A percentile compares a stretch with the other conserved stretches of the same genome.
Evolutionary conservation across 169 alveolate genomes (phyloP).

Genomic region (Eimeria necatrix): DNA sequence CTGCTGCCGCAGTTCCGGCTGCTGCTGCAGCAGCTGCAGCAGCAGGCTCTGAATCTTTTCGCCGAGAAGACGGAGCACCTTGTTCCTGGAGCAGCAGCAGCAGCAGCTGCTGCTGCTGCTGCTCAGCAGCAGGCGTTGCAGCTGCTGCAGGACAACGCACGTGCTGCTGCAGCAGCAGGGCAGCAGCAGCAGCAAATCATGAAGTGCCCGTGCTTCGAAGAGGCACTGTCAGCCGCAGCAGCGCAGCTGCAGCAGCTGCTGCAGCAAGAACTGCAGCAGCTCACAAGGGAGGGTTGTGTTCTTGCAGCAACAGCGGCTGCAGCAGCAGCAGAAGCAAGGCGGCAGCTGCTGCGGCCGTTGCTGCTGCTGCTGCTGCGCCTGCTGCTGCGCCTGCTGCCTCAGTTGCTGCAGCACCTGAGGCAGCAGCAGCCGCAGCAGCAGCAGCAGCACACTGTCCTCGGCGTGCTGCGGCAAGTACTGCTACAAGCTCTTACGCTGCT

Average conservation of each 20-base stretch:
- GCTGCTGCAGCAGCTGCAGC: slow-evolving; percentile 13
- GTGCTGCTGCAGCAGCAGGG: slow-evolving; percentile 7
- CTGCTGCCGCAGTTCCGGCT: background rate
- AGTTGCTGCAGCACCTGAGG: background rate
- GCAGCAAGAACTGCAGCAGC: background rate
- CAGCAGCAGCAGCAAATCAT: slow-evolving; percentile 19
- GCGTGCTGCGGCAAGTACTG: background rate
- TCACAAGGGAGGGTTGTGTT: background rate
- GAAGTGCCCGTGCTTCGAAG: background rate
- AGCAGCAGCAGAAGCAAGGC: background rate
- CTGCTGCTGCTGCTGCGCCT: background rate
- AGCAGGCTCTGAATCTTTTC: background rate
- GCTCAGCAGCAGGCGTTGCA: background rate
- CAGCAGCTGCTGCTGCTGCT: background rate
- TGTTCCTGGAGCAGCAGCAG: background rate
- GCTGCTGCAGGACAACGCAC: slow-evolving; percentile 14
- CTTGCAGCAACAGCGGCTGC: slow-evolving; percentile 21
- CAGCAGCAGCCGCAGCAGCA: slow-evolving; percentile 46
- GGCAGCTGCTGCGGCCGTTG: background rate
- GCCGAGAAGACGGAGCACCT: background rate
- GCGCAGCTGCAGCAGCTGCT: slow-evolving; percentile 13
- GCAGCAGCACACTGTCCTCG: background rate
- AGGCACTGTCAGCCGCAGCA: background rate
- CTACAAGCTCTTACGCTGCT: background rate
- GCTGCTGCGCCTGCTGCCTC: slow-evolving; percentile 7